Conservation (phyloP, 2,329 filamentous ascomycete species). For the Juglanconis oblonga region DNA sequence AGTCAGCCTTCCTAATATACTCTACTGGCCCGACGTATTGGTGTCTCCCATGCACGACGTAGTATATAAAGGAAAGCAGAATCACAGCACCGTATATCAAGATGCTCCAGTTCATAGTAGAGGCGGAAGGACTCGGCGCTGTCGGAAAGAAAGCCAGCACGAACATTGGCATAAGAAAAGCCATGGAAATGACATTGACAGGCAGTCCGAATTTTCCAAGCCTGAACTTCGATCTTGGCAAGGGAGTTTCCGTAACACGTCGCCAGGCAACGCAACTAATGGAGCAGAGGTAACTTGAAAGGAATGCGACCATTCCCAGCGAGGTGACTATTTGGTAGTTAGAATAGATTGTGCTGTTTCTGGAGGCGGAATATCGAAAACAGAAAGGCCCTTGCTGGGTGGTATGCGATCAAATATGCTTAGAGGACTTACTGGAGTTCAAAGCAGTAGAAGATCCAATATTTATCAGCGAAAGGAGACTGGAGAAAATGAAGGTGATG, state of each 20-base stretch:
- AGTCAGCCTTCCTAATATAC: constrained; percentile 12
- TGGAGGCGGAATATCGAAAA: constrained; percentile 13
- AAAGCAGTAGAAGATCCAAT: constrained; percentile 13
- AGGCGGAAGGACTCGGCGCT: constrained; percentile 3
- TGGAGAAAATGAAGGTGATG: constrained; percentile 12
- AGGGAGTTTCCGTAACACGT: neutral
- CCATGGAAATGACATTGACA: constrained; percentile 15
- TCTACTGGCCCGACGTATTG: constrained; percentile 11
- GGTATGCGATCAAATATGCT: too few species aligned
- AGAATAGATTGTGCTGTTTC: too few species aligned
- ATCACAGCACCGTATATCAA: constrained; percentile 15
- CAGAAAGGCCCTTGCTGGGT: neutral
- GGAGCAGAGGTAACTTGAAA: constrained; percentile 20
- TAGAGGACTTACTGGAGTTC: constrained; percentile 7
- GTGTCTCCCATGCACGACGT: constrained; percentile 5
- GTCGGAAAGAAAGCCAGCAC: constrained; percentile 19
- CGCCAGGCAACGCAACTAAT: constrained; percentile 14
- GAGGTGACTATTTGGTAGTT: too few species aligned
- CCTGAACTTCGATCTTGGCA: constrained; percentile 15
- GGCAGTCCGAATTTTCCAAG: constrained; percentile 15
- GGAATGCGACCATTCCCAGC: neutral
- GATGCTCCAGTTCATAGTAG: constrained; percentile 20
- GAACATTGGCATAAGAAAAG: constrained; percentile 16
- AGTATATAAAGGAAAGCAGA: constrained; percentile 11
- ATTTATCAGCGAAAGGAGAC: constrained; percentile 14